phyloP scores from a whole-genome alignment of 2,329 filamentous ascomycete genomes.

The Trichoderma polysporum region DNA sequence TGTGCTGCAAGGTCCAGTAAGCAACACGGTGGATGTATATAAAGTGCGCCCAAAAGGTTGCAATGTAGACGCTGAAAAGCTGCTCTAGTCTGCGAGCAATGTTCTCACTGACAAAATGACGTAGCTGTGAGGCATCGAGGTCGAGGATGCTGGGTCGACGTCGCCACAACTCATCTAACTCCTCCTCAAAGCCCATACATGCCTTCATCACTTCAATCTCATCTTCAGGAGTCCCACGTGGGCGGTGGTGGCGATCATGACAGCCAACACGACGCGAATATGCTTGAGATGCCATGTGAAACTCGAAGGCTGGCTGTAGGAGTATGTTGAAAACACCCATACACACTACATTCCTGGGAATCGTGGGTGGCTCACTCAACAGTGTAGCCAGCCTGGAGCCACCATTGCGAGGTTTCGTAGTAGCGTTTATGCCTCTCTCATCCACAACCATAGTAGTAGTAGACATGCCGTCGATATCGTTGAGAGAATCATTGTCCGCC shows the following conservation, averaged over 20 bases:
- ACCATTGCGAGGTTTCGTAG: not conserved
- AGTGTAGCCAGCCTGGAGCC: not conserved
- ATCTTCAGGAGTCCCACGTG: not conserved
- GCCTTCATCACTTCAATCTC: conserved; percentile 4
- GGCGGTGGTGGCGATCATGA: conserved; percentile 4
- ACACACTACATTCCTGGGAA: not conserved
- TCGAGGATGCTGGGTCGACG: not conserved
- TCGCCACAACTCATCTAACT: not conserved
- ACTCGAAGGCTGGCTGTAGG: not conserved
- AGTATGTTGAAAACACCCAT: conserved; percentile 5
- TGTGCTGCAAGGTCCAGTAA: conserved; percentile 1
- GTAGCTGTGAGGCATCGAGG: not conserved
- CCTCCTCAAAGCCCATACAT: not conserved
- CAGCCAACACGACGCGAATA: not conserved
- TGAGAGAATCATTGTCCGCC: not conserved
- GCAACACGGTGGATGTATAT: conserved; percentile 4
- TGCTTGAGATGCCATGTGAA: conserved; percentile 7
- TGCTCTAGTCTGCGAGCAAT: not conserved
- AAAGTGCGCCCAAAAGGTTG: not conserved
- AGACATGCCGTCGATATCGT: not conserved
- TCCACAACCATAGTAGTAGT: not conserved
- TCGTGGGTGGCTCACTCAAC: not conserved
- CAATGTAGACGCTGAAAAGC: conserved; percentile 1
- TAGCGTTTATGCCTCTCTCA: not conserved
- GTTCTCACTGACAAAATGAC: not conserved